Percentiles rank a stretch among this genome's conserved stretches.
Evolutionary conservation across 208 protist genomes (phyloP).

Genomic region (Leishmania major): DNA sequence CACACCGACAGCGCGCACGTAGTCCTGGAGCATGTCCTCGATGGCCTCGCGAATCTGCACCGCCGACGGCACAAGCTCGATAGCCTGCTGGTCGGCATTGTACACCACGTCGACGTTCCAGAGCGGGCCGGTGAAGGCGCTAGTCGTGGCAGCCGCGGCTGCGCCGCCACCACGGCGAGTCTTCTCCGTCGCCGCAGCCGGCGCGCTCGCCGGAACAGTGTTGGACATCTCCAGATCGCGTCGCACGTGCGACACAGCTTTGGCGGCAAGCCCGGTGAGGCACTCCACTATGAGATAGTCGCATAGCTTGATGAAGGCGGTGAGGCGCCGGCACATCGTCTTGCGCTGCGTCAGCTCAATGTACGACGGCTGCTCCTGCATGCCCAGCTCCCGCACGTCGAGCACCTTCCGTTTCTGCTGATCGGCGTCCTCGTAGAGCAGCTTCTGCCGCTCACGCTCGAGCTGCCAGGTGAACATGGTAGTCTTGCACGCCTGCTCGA

Average conservation of each 20-base stretch:
- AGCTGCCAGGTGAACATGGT: constrained; percentile 87
- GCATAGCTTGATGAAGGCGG: constrained; percentile 93
- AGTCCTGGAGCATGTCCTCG: constrained; percentile 90
- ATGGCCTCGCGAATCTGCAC: constrained; percentile 73
- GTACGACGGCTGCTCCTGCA: constrained; percentile 91
- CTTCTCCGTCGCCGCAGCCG: background rate
- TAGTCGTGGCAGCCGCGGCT: constrained; percentile 4
- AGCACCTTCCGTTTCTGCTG: constrained; percentile 84
- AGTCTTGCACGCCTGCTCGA: constrained; percentile 92
- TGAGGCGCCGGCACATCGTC: constrained; percentile 90
- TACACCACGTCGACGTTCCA: constrained; percentile 86
- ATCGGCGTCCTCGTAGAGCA: constrained; percentile 70
- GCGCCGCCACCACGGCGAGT: constrained; percentile 2
- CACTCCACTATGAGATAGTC: constrained; percentile 95
- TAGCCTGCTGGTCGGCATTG: constrained; percentile 60
- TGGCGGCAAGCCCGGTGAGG: constrained; percentile 82
- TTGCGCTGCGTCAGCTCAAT: constrained; percentile 93
- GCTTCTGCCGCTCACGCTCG: constrained; percentile 74
- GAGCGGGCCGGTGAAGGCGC: constrained; percentile 61
- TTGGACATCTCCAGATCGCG: constrained; percentile 71
- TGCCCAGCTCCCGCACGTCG: constrained; percentile 79
- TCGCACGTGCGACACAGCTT: constrained; percentile 78
- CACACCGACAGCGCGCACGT: constrained; percentile 86
- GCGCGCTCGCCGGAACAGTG: constrained; percentile 10
- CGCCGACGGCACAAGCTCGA: constrained; percentile 76